phyloP scores from a whole-genome alignment of 148 eudicot species.

The Rhododendron kiyosumense region DNA sequence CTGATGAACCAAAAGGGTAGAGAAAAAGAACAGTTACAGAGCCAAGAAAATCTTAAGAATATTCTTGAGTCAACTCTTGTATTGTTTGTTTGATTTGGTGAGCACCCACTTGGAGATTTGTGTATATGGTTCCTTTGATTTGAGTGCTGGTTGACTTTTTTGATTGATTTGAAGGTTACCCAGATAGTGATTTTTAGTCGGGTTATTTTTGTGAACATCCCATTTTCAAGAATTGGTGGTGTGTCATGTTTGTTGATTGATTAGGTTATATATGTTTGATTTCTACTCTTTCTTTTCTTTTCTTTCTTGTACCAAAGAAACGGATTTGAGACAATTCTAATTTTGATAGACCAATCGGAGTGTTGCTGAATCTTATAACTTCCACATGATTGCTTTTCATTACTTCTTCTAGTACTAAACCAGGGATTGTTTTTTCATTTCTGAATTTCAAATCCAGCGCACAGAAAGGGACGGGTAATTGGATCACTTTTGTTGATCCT shows the following conservation, averaged over 20 bases:
- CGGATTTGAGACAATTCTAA: not conserved
- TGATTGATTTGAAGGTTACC: constrained; percentile 15
- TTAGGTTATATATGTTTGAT: too few relatives aligned
- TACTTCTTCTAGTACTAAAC: not conserved
- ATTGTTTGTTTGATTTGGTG: constrained; percentile 8
- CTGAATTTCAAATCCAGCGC: constrained; percentile 6
- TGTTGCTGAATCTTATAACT: not conserved
- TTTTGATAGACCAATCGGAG: not conserved
- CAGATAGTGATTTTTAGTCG: not conserved
- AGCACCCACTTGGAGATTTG: constrained; percentile 9
- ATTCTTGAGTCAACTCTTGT: not conserved
- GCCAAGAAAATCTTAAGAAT: constrained; percentile 6
- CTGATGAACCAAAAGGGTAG: not conserved
- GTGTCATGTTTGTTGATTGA: not conserved
- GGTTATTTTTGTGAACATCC: not conserved
- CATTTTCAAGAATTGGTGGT: constrained; percentile 3
- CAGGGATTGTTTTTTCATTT: not conserved
- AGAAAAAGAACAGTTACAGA: constrained; percentile 12
- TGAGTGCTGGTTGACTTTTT: not conserved
- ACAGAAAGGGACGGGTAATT: not conserved
- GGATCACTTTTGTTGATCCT: constrained; percentile 8
- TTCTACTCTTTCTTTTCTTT: too few relatives aligned
- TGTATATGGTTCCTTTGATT: not conserved
- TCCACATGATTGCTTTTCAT: not conserved
- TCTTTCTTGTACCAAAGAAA: not conserved